A percentile compares a stretch with the other conserved stretches of the same genome.
These are phyloP conservation scores for Ceratocystis eucalypticola DNA, from an alignment of 2,329 filamentous ascomycete genomes.

Conservation along the genomic window DNA sequence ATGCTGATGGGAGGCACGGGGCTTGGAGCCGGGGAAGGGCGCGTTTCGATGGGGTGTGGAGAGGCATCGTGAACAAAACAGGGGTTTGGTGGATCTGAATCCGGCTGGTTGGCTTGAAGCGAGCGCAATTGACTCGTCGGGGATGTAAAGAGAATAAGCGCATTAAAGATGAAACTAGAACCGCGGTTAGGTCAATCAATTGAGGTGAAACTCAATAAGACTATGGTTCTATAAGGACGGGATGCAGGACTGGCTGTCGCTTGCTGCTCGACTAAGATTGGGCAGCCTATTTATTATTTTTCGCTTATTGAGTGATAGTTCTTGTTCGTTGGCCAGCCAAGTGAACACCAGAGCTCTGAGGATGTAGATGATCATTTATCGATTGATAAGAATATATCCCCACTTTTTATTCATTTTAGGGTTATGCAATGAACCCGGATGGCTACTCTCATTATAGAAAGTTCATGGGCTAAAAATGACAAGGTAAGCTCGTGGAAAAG, in stretches of 20 bases:
- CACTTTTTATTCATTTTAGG: background rate
- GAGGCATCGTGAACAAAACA: background rate
- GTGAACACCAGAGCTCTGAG: background rate
- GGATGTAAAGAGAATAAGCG: background rate
- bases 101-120: background rate
- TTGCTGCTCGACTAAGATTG: too few species aligned
- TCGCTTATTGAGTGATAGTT: too few species aligned
- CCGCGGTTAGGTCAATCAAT: background rate
- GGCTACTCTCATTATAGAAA: background rate
- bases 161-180: background rate
- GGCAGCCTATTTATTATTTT: too few species aligned
- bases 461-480: background rate
- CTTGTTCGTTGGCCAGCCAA: background rate
- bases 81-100: background rate
- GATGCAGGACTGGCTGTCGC: too few species aligned
- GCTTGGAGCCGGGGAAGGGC: background rate
- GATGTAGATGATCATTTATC: background rate
- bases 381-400: background rate
- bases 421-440: background rate
- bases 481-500: background rate
- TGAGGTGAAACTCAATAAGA: background rate
- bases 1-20: background rate
- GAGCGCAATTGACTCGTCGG: background rate
- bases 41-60: background rate
- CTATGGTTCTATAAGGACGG: too few species aligned